Percentiles rank a stretch among this genome's conserved stretches.
Conservation (phyloP, 2,329 filamentous ascomycete species). For the Plectosphaerella cucumerina region DNA sequence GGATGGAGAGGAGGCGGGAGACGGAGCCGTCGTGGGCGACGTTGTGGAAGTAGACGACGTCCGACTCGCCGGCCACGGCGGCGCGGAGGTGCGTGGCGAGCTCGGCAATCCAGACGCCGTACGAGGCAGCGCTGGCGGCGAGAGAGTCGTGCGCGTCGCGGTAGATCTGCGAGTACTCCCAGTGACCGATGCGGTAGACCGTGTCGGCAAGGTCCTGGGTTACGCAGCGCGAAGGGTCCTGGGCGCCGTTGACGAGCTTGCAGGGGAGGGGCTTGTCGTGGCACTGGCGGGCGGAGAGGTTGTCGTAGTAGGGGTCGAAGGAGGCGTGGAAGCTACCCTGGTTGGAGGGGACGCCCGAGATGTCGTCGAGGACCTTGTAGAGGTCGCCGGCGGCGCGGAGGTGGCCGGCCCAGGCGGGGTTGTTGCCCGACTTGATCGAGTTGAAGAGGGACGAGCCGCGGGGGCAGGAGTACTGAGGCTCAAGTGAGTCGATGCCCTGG, state of each 20-base stretch:
- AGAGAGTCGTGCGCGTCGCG: constrained; percentile 62
- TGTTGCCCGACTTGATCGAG: constrained; percentile 36
- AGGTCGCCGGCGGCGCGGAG: constrained; percentile 52
- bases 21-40: constrained; percentile 77
- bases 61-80: constrained; percentile 33
- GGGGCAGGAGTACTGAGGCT: constrained; percentile 67
- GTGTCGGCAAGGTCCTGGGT: constrained; percentile 58
- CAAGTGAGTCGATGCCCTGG: constrained; percentile 63
- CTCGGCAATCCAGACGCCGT: constrained; percentile 73
- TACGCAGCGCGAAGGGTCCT: constrained; percentile 44
- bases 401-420: constrained; percentile 59
- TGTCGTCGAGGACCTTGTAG: constrained; percentile 56
- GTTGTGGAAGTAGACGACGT: constrained; percentile 63
- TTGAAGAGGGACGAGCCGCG: constrained; percentile 39
- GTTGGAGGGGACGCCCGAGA: constrained; percentile 58
- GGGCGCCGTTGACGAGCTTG: constrained; percentile 34
- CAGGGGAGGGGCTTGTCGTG: constrained; percentile 71
- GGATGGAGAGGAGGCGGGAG: constrained; percentile 60
- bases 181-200: constrained; percentile 73
- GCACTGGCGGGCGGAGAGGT: constrained; percentile 74
- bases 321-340: constrained; percentile 63
- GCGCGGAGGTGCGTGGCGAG: constrained; percentile 61
- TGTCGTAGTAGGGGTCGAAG: constrained; percentile 83
- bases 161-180: constrained; percentile 77
- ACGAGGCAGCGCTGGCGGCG: constrained; percentile 54